Base-by-base conservation (phyloP, 1,284 basidiomycete species). In the Papiliotrema laurentii region DNA sequence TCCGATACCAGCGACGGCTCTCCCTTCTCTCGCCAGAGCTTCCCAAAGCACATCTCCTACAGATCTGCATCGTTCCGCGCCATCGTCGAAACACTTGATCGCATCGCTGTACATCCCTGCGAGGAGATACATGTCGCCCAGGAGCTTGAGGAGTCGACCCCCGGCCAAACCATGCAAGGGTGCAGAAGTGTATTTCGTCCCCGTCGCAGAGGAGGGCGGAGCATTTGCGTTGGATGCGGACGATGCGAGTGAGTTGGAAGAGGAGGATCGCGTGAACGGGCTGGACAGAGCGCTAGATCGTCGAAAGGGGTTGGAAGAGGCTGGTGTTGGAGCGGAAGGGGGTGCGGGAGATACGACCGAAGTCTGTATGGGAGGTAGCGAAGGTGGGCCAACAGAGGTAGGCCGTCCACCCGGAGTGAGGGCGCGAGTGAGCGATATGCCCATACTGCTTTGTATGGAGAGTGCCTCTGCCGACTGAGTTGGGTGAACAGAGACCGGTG, bases 41-140 rank as follows among this genome's bases (percentile, higher is more conserved):
- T 92, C 85, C 92, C 92, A 97, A 19, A 86, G 77, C 18, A 80
- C 72, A 69, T 97, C 92, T 37, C 82, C 80, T 5, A 83, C 80
- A 1, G 77, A 77, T 64, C 85, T 87, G 57, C 88, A 83, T 24
- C 86, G 68, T 37, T 80, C 79, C 7, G 88, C 74, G 5, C 89
- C 86, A 72, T 96, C 90, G 47, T 82, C 81, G 71, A 90, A 96
- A 82, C 89, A 89, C 53, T 85, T 78, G 43, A 79, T 76, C 0
- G 91, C 87, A 67, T 96, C 90, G 44, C 82, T 80, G 37, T 82
- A 81, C 59, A 87, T 78, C 16, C 92, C 92, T 9, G 88, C 81
- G 19, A 96, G 75, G 24, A 94, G 74, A 71, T 87, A 91, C 58
- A 94, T 80, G 69, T 94, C 90, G 0, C 83, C 92, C n/a, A 89